These are phyloP conservation scores for Sporormia fimetaria DNA, from an alignment of 495 filamentous ascomycete genomes.

Conservation along the genomic window DNA sequence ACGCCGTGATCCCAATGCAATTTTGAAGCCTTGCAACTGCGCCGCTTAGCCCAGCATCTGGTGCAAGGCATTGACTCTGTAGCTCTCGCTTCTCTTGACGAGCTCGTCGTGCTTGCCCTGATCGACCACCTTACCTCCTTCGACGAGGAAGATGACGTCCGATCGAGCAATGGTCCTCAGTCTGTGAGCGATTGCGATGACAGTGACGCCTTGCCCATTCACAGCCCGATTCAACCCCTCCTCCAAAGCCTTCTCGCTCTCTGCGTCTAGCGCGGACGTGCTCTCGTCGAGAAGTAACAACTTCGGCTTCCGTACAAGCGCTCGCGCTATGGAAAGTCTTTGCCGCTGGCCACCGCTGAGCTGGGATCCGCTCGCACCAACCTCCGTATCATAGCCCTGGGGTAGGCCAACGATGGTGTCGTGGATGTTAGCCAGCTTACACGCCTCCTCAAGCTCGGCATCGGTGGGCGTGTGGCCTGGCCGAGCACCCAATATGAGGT, in stretches of 20 bases:
- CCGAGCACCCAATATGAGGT: slow-evolving; percentile 31
- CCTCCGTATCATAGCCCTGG: slow-evolving; percentile 31
- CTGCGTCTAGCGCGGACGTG: slow-evolving; percentile 20
- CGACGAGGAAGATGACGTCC: slow-evolving; percentile 21
- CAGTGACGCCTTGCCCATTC: slow-evolving; percentile 13
- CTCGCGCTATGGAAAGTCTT: slow-evolving; percentile 19
- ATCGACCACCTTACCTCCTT: slow-evolving; percentile 12
- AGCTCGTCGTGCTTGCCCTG: slow-evolving; percentile 18
- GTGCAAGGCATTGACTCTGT: slow-evolving; percentile 21
- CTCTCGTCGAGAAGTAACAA: slow-evolving; percentile 26
- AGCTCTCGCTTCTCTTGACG: slow-evolving; percentile 18
- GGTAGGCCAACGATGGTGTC: slow-evolving; percentile 12
- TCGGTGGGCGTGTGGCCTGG: slow-evolving; percentile 8
- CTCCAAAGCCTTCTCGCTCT: slow-evolving; percentile 12
- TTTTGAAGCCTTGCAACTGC: too few relatives aligned
- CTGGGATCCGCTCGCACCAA: slow-evolving; percentile 8
- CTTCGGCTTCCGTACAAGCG: slow-evolving; percentile 18
- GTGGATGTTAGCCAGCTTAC: slow-evolving; percentile 24
- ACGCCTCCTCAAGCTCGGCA: slow-evolving; percentile 19
- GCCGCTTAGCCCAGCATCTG: slow-evolving; percentile 17
- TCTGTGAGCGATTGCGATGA: slow-evolving; percentile 21
- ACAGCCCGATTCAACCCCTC: slow-evolving; percentile 11
- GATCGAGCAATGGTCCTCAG: slow-evolving; percentile 12
- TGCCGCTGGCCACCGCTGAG: slow-evolving; percentile 21
- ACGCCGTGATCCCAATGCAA: too few relatives aligned